A percentile compares a stretch with the other conserved stretches of the same genome.
Evolutionary conservation across 2,329 filamentous ascomycete genomes (phyloP).

Genomic region (Graphium sp.): DNA sequence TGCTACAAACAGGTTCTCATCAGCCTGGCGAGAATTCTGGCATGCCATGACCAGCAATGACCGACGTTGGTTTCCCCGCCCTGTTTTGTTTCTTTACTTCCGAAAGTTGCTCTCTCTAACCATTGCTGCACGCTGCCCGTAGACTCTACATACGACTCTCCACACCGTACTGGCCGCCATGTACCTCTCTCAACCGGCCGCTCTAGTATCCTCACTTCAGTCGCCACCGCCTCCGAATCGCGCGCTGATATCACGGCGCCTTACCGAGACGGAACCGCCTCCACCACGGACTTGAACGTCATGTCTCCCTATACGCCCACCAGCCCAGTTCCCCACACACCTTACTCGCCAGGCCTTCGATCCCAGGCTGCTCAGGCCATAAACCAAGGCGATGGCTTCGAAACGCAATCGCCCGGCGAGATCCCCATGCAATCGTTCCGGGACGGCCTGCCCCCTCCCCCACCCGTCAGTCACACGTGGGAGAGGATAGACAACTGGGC

Average conservation of each 20-base stretch:
- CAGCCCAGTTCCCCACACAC: slow-evolving; percentile 43
- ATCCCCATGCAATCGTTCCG: slow-evolving; percentile 95
- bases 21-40: slow-evolving; percentile 82
- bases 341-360: slow-evolving; percentile 82
- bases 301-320: slow-evolving; percentile 22
- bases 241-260: slow-evolving; percentile 66
- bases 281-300: slow-evolving; percentile 27
- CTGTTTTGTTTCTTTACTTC: slow-evolving; percentile 4
- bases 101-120: slow-evolving; percentile 7
- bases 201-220: slow-evolving; percentile 67
- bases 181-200: slow-evolving; percentile 76
- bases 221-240: slow-evolving; percentile 81
- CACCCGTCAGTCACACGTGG: slow-evolving; percentile 82
- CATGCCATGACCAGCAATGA: slow-evolving; percentile 69
- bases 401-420: slow-evolving; percentile 59
- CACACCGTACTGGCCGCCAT: slow-evolving; percentile 79
- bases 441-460: slow-evolving; percentile 78
- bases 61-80: slow-evolving; percentile 32
- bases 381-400: slow-evolving; percentile 46
- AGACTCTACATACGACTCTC: slow-evolving; percentile 91
- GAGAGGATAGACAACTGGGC: slow-evolving; percentile 85
- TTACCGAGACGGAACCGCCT: slow-evolving; percentile 40
- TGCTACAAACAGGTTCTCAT: slow-evolving; percentile 46
- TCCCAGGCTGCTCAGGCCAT: slow-evolving; percentile 55
- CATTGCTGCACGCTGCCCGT: slow-evolving; percentile 9